Percentiles rank a stretch among this genome's conserved stretches.
phyloP scores from a whole-genome alignment of 2,329 filamentous ascomycete species.

The Colletotrichum abscissum region DNA sequence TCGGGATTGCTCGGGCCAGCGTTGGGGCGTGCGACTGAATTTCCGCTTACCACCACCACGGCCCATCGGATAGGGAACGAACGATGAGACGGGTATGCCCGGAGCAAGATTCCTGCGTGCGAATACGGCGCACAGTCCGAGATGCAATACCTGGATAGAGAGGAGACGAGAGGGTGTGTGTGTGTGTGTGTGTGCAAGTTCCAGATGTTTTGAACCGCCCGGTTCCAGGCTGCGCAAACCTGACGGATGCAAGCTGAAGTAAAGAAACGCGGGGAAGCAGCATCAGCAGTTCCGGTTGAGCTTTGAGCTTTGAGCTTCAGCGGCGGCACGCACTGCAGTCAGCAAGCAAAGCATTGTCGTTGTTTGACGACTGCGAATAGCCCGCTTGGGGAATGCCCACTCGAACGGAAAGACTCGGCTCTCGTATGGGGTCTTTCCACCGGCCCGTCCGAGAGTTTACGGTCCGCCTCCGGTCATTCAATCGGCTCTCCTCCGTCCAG shows the following conservation, averaged over 20 bases:
- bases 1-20: slow-evolving; percentile 18
- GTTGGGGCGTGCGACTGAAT: slow-evolving; percentile 14
- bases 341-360: background rate
- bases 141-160: background rate
- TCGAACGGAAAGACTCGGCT: slow-evolving; percentile 18
- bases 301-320: slow-evolving; percentile 7
- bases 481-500: slow-evolving; percentile 1
- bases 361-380: background rate
- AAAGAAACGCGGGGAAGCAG: slow-evolving; percentile 20
- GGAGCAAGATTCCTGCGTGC: slow-evolving; percentile 1
- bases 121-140: slow-evolving; percentile 27
- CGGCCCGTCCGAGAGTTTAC: slow-evolving; percentile 5
- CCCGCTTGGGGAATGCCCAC: background rate
- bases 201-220: slow-evolving; percentile 3
- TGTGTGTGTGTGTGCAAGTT: background rate
- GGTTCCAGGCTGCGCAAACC: slow-evolving; percentile 12
- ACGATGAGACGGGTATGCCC: slow-evolving; percentile 15
- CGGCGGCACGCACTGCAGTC: background rate
- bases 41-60: background rate
- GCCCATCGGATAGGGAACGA: background rate
- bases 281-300: slow-evolving; percentile 19
- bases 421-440: background rate
- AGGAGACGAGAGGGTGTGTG: too few relatives aligned
- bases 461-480: slow-evolving; percentile 10
- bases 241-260: slow-evolving; percentile 5